Evolutionary conservation across 441 rosid genomes (phyloP).

Genomic region (Gossypium aridum): DNA sequence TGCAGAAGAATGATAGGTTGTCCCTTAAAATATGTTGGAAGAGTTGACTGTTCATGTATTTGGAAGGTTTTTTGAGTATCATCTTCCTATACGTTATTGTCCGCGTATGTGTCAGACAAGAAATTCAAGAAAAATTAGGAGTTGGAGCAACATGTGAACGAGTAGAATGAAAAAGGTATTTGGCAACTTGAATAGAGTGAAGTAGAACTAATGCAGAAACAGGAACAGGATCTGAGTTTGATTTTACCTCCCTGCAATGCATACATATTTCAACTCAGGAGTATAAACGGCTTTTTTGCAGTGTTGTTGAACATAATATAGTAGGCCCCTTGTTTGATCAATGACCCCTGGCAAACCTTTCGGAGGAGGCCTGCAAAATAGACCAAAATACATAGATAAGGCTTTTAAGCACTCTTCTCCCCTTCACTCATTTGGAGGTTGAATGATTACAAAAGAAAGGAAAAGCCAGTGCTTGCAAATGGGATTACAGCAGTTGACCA

Average conservation of each 20-base stretch:
- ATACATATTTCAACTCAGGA: constrained; percentile 72
- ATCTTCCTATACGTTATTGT: not conserved
- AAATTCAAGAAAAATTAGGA: not conserved
- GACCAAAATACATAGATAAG: not conserved
- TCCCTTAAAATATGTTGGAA: too few species aligned
- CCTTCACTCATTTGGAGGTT: too few species aligned
- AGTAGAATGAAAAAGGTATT: not conserved
- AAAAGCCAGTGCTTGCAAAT: not conserved
- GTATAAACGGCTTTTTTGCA: constrained; percentile 73
- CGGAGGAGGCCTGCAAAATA: constrained; percentile 72
- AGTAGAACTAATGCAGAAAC: not conserved
- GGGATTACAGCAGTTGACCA: not conserved
- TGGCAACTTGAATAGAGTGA: not conserved
- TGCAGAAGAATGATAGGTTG: too few species aligned
- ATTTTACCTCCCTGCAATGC: constrained; percentile 80
- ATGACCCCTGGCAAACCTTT: constrained; percentile 70
- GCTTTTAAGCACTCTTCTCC: too few species aligned
- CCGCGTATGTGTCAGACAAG: not conserved
- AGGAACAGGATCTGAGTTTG: constrained; percentile 2
- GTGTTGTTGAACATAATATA: constrained; percentile 58
- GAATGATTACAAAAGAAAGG: too few species aligned
- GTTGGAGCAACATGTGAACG: not conserved
- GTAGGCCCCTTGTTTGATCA: constrained; percentile 94
- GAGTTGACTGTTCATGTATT: not conserved
- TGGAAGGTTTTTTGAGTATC: not conserved